These are phyloP conservation scores for Epichloe aotearoae DNA, from an alignment of 2,329 filamentous ascomycete species.

Conservation along the genomic window DNA sequence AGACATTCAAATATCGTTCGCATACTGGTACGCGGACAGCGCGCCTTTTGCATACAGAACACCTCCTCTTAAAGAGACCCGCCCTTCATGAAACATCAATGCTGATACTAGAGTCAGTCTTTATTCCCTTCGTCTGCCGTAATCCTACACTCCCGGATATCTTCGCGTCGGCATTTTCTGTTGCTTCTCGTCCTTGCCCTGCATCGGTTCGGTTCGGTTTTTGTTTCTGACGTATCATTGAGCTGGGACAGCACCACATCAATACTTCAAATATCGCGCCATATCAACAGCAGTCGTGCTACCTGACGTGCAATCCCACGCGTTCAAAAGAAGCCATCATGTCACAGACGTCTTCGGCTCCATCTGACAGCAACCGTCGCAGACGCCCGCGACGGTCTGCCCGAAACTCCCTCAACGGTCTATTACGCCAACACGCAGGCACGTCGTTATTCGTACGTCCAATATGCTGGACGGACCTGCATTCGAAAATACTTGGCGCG, in stretches of 20 bases:
- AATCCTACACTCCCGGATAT: not conserved
- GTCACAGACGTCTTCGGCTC: not conserved
- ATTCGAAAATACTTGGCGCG: conserved; percentile 33
- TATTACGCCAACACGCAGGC: conserved; percentile 35
- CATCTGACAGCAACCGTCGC: not conserved
- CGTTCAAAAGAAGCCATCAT: conserved; percentile 8
- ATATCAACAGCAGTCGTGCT: not conserved
- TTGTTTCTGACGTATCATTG: not conserved
- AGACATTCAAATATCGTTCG: not conserved
- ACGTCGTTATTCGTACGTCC: conserved; percentile 37
- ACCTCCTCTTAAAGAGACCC: not conserved
- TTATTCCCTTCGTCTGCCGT: not conserved
- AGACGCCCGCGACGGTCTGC: conserved; percentile 20
- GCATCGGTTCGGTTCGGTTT: not conserved
- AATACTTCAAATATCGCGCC: conserved; percentile 13
- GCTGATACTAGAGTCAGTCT: conserved; percentile 18
- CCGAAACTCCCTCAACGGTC: conserved; percentile 36
- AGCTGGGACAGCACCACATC: not conserved
- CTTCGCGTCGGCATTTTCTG: not conserved
- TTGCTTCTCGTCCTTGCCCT: not conserved
- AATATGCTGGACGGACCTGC: conserved; percentile 42
- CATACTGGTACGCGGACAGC: not conserved
- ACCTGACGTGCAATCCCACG: conserved; percentile 12
- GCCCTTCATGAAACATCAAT: conserved; percentile 8
- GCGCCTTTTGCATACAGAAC: conserved; percentile 1